Conservation (phyloP, 2,329 filamentous ascomycete species). For the Colletotrichum cuscutae region DNA sequence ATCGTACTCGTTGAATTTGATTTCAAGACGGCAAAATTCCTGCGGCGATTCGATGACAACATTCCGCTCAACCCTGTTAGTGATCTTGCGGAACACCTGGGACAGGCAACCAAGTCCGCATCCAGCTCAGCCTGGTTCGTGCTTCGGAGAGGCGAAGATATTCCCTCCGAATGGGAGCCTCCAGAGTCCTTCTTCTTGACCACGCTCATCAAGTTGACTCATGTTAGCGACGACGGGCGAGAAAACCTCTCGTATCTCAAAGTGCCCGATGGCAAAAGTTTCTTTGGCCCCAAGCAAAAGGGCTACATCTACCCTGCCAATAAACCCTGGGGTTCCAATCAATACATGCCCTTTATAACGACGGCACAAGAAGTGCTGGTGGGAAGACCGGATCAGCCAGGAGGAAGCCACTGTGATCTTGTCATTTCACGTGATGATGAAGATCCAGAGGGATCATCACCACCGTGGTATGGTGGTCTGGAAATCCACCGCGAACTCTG, state of each 20-base stretch:
- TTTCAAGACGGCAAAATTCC: not conserved
- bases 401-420: constrained; percentile 10
- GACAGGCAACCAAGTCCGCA: not conserved
- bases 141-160: constrained; percentile 13
- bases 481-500: constrained; percentile 20
- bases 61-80: not conserved
- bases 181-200: constrained; percentile 31
- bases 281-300: not conserved
- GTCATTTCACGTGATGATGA: not conserved
- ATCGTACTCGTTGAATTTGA: constrained; percentile 20
- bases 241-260: constrained; percentile 24
- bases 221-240: not conserved
- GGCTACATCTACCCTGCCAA: not conserved
- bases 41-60: not conserved
- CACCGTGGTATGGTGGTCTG: constrained; percentile 26
- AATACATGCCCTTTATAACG: constrained; percentile 40
- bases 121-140: constrained; percentile 38
- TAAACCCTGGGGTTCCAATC: constrained; percentile 39
- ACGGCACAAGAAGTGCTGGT: constrained; percentile 41
- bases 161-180: constrained; percentile 38
- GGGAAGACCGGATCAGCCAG: constrained; percentile 23
- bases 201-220: constrained; percentile 9
- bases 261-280: constrained; percentile 1
- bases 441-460: not conserved
- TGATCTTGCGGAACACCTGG: not conserved